Evolutionary conservation across 257 asterid species (phyloP), one percentile per base, ranked within the genome.

Genomic region (Solanum verrucosum): DNA sequence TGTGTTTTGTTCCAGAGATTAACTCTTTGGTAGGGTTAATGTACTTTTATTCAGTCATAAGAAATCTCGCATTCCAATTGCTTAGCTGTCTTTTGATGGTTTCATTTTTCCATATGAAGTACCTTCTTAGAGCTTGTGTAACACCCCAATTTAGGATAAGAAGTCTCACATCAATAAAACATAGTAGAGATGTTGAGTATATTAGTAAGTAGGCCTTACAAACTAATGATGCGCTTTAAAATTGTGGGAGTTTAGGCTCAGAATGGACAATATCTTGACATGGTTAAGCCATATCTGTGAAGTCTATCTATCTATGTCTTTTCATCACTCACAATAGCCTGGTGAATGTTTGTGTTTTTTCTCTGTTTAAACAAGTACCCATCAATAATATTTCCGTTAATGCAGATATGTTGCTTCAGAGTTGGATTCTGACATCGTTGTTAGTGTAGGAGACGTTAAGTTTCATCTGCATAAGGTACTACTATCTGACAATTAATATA

Each of bases 391-490:
- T 77, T 40, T 77, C 23, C 60, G 10, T 38, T 40, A 6, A n/a
- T 90, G 91, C 98, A 96, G 99, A 91, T 95, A 93, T 67, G 98
- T 93, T 91, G 95, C 98, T 79, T 90, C 95, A 79, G 99, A 96
- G 90, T 91, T 96, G 92, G 98, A 98, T 40, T 89, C 98, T 4
- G 99, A 96, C 88, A 89, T 96, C 20, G 90, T 93, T 44, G 88
- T 96, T 86, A 56, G n/a, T 56, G 65, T 56, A 56, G 65, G 65
- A 56, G 65, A 56, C 65, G 65, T 56, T 23, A 56, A 91, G 93
- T 96, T 95, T 92, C 92, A 95, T 91, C 94, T 96, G 16, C 99
- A 96, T 84, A 96, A 96, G 99, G 99, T 96, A 94, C 49, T 90
- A 10, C 83, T n/a, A 40, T n/a, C n/a, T n/a, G 60, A 38, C 60